Evolutionary conservation across 2,329 filamentous ascomycete genomes (phyloP).

Genomic region (Fusarium brachygibbosum): DNA sequence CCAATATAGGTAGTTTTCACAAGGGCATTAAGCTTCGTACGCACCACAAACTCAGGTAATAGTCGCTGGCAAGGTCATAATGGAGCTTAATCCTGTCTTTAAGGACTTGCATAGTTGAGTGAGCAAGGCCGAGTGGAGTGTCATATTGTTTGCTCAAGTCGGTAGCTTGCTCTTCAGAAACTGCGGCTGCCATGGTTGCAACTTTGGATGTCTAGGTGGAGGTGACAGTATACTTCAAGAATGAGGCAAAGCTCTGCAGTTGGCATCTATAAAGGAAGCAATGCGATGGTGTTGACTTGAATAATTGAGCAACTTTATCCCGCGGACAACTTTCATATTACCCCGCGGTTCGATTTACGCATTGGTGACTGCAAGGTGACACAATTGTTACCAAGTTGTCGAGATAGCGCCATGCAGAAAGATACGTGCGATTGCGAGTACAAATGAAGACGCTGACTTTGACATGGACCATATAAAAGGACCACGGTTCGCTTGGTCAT

Average conservation of each 20-base stretch:
- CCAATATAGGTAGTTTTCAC: neutral
- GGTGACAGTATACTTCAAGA: neutral
- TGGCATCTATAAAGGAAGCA: slow-evolving; percentile 1
- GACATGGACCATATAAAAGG: neutral
- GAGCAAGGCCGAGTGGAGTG: slow-evolving; percentile 60
- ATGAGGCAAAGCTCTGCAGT: neutral
- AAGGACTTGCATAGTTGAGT: slow-evolving; percentile 63
- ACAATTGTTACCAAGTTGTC: slow-evolving; percentile 1
- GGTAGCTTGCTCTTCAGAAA: slow-evolving; percentile 45
- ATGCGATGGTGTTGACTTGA: slow-evolving; percentile 3
- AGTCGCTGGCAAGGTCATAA: slow-evolving; percentile 72
- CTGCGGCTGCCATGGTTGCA: slow-evolving; percentile 28
- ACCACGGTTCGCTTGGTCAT: neutral
- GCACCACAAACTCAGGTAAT: slow-evolving; percentile 72
- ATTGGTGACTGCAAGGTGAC: slow-evolving; percentile 30
- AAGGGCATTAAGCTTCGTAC: slow-evolving; percentile 3
- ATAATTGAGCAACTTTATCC: neutral
- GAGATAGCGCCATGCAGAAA: neutral
- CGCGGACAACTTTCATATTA: slow-evolving; percentile 12
- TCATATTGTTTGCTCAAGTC: slow-evolving; percentile 62
- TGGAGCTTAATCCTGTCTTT: slow-evolving; percentile 72
- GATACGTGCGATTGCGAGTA: neutral
- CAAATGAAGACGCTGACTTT: neutral
- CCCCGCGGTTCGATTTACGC: slow-evolving; percentile 25
- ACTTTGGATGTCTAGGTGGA: neutral